These are phyloP conservation scores for Pythium aristosporum DNA, from an alignment of 352 stramenopile species.

Conservation along the genomic window DNA sequence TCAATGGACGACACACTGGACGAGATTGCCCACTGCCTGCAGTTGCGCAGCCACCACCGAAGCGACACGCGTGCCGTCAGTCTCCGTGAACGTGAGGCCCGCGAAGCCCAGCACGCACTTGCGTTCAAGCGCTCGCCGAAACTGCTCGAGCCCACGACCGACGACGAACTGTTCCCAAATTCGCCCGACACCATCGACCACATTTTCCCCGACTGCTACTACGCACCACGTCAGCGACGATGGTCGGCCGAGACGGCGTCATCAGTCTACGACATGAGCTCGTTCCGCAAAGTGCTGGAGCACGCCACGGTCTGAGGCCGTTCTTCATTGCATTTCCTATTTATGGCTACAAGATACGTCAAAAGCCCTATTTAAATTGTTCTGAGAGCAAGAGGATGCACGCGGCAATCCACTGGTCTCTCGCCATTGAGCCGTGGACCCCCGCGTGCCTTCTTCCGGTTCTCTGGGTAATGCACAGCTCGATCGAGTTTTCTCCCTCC, in stretches of 20 bases:
- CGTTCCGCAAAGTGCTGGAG: constrained; percentile 44
- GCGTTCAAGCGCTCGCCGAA: constrained; percentile 19
- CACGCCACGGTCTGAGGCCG: constrained; percentile 4
- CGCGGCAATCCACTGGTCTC: background rate
- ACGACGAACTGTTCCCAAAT: constrained; percentile 34
- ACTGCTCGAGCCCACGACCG: constrained; percentile 21
- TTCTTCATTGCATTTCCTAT: background rate
- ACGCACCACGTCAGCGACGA: constrained; percentile 1
- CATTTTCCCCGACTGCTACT: constrained; percentile 24
- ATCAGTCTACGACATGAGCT: constrained; percentile 43
- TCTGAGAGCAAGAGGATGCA: background rate
- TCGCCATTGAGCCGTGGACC: background rate
- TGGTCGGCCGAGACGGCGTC: constrained; percentile 20
- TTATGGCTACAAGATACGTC: constrained; percentile 2
- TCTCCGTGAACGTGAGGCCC: constrained; percentile 18
- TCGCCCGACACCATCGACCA: constrained; percentile 37
- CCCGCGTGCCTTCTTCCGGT: background rate
- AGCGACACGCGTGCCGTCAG: constrained; percentile 17
- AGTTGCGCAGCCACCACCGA: background rate
- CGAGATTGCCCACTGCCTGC: constrained; percentile 11
- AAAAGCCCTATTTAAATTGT: background rate
- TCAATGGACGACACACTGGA: background rate
- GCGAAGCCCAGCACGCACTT: constrained; percentile 19
- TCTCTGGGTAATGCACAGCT: background rate
- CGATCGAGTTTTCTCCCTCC: background rate